phyloP scores from a whole-genome alignment of 352 stramenopile species.

The Globisporangium okanoganense region DNA sequence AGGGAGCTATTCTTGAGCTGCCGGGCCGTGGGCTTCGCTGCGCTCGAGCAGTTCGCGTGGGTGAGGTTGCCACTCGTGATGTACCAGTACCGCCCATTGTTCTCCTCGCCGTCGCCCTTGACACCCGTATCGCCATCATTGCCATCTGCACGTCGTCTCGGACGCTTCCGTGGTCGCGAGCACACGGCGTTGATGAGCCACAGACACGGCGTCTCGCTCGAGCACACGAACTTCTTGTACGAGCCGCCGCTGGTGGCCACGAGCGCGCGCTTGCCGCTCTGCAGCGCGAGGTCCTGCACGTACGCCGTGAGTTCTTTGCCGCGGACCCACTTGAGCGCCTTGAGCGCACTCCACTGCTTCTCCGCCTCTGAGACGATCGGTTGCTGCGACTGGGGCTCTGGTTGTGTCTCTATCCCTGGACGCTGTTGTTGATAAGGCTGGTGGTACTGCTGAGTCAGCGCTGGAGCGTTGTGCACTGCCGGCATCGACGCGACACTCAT shows the following conservation, averaged over 20 bases:
- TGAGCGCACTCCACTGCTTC: slow-evolving; percentile 26
- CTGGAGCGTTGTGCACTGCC: background rate
- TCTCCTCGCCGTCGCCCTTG: background rate
- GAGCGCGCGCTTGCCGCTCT: slow-evolving; percentile 35
- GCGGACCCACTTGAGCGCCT: slow-evolving; percentile 27
- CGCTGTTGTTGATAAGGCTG: background rate
- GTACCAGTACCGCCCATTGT: slow-evolving; percentile 34
- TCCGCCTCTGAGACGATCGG: background rate
- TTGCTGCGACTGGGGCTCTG: background rate
- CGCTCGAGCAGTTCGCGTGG: slow-evolving; percentile 36
- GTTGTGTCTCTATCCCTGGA: background rate
- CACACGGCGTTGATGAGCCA: slow-evolving; percentile 52
- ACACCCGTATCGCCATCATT: background rate
- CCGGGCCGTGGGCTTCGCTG: slow-evolving; percentile 34
- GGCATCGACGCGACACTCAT: background rate
- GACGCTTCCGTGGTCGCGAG: slow-evolving; percentile 26
- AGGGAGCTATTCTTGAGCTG: slow-evolving; percentile 38
- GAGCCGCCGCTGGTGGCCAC: slow-evolving; percentile 48
- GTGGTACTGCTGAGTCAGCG: background rate
- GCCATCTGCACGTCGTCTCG: background rate
- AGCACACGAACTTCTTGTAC: slow-evolving; percentile 58
- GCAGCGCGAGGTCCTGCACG: slow-evolving; percentile 49
- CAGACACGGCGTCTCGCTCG: slow-evolving; percentile 28
- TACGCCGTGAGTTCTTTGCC: slow-evolving; percentile 42
- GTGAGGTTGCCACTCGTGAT: slow-evolving; percentile 41